A percentile compares a stretch with the other conserved stretches of the same genome.
Conservation (phyloP, 2,329 filamentous ascomycete species). For the Aspergillus novofumigatus region DNA sequence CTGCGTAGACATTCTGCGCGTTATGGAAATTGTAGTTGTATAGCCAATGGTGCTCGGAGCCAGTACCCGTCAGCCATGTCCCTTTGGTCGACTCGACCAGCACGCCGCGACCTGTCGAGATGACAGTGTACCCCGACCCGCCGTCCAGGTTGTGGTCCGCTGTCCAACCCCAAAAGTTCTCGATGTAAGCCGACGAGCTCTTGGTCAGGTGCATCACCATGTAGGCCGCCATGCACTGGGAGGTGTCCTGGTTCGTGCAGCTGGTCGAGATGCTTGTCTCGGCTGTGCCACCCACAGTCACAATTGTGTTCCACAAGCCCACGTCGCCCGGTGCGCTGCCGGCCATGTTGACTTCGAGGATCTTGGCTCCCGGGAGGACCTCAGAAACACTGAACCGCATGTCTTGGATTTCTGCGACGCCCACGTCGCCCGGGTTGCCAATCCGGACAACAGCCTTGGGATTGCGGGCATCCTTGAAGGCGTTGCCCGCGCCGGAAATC, state of each 20-base stretch:
- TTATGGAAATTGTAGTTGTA: constrained; percentile 48
- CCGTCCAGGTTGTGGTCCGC: constrained; percentile 49
- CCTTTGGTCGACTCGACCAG: constrained; percentile 39
- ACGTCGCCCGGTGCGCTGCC: constrained; percentile 46
- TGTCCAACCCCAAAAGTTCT: constrained; percentile 52
- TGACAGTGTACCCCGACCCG: constrained; percentile 16
- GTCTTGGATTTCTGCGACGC: constrained; percentile 49
- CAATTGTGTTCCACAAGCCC: constrained; percentile 47
- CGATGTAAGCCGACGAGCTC: constrained; percentile 49
- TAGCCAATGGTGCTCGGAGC: constrained; percentile 45
- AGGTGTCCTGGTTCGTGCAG: constrained; percentile 34
- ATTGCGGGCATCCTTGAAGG: constrained; percentile 41
- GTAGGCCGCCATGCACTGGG: constrained; percentile 47
- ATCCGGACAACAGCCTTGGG: constrained; percentile 51
- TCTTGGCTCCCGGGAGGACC: constrained; percentile 40
- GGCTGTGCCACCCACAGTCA: constrained; percentile 46
- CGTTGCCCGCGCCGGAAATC: constrained; percentile 47
- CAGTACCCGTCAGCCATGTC: constrained; percentile 45
- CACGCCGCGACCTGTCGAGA: constrained; percentile 39
- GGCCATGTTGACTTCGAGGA: constrained; percentile 52
- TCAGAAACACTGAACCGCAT: constrained; percentile 51
- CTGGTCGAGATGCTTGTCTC: constrained; percentile 36
- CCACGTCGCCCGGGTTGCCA: constrained; percentile 48
- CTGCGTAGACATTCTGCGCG: constrained; percentile 41
- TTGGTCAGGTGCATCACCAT: constrained; percentile 50